These are phyloP conservation scores for Alopecurus myosuroides DNA, from an alignment of 176 grass and related monocot species.

Conservation along the genomic window DNA sequence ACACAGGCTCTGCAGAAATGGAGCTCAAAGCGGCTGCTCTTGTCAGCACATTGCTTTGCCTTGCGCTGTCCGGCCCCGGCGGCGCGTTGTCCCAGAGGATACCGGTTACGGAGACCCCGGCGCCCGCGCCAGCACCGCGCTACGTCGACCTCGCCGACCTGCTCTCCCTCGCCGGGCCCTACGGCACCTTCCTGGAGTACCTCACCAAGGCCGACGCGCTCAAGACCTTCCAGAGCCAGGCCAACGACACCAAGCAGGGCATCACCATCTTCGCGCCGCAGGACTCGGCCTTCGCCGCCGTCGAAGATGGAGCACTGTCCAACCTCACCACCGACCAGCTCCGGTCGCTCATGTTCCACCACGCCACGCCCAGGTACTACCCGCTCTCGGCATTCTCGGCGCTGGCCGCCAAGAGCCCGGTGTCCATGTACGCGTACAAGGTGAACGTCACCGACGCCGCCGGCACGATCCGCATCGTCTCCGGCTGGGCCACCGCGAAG, in stretches of 20 bases:
- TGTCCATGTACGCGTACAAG: conserved; percentile 33
- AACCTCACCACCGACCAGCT: conserved; percentile 46
- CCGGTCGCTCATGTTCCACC: conserved; percentile 44
- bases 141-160: conserved; percentile 47
- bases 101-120: background rate
- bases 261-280: conserved; percentile 48
- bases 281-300: conserved; percentile 39
- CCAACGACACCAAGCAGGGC: conserved; percentile 36
- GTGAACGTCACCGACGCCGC: conserved; percentile 40
- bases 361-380: conserved; percentile 32
- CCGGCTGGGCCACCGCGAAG: conserved; percentile 25
- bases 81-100: background rate
- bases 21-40: background rate
- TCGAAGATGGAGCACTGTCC: conserved; percentile 15
- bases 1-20: background rate
- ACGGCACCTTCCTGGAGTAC: conserved; percentile 33
- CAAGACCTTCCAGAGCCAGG: conserved; percentile 41
- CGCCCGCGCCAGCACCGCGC: conserved; percentile 45
- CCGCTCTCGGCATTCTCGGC: conserved; percentile 39
- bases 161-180: conserved; percentile 44
- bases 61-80: background rate
- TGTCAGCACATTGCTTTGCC: background rate
- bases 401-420: conserved; percentile 29
- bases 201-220: conserved; percentile 43
- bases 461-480: conserved; percentile 23